phyloP scores from a whole-genome alignment of 2,329 filamentous ascomycete species.

The Colletotrichum orchidophilum region DNA sequence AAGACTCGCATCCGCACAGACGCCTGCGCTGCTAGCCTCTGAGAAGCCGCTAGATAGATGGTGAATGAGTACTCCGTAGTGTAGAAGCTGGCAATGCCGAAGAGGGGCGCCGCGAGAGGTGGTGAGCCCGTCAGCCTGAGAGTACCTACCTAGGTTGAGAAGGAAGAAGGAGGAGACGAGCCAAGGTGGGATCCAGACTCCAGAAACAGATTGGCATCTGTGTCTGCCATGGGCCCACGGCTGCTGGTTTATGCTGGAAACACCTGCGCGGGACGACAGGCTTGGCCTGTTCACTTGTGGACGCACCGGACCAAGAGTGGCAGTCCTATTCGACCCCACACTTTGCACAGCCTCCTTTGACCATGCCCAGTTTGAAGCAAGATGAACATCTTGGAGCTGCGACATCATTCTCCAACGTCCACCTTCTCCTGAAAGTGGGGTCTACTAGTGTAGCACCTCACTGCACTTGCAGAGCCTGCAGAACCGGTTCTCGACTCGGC shows the following conservation, averaged over 20 bases:
- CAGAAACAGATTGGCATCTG: slow-evolving; percentile 20
- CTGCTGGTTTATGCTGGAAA: slow-evolving; percentile 17
- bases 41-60: background rate
- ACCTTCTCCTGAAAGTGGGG: slow-evolving; percentile 33
- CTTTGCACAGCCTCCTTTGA: slow-evolving; percentile 34
- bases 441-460: background rate
- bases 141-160: background rate
- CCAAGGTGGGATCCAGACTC: background rate
- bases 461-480: slow-evolving; percentile 27
- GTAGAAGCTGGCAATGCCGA: background rate
- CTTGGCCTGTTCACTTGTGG: slow-evolving; percentile 24
- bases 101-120: background rate
- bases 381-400: slow-evolving; percentile 33
- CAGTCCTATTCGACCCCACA: slow-evolving; percentile 33
- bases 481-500: slow-evolving; percentile 27
- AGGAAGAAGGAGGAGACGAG: background rate
- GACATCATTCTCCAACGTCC: slow-evolving; percentile 28
- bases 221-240: slow-evolving; percentile 26
- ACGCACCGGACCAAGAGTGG: slow-evolving; percentile 28
- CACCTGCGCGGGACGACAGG: slow-evolving; percentile 23
- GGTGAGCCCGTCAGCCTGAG: background rate
- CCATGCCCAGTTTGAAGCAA: slow-evolving; percentile 34
- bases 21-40: background rate
- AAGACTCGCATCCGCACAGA: background rate
- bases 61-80: background rate